A percentile compares a stretch with the other conserved stretches of the same genome.
phyloP scores from a whole-genome alignment of 2,329 filamentous ascomycete species.

The Orbilia quercus region DNA sequence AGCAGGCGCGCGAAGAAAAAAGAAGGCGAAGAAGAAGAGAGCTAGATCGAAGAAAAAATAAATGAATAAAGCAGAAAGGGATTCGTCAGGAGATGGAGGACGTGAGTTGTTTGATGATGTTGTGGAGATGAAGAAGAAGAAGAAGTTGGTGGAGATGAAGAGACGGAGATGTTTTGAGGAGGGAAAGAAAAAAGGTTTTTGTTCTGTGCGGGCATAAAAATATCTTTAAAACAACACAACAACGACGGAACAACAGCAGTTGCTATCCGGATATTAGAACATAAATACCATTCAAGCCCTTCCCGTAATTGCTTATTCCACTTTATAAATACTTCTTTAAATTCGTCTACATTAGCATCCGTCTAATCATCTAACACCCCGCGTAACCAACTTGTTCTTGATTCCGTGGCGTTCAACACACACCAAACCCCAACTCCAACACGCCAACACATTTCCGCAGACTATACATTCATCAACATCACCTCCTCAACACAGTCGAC shows the following conservation, averaged over 20 bases:
- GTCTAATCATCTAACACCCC: no score
- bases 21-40: constrained; percentile 11
- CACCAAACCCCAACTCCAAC: constrained; percentile 49
- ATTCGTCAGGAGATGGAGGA: constrained; percentile 34
- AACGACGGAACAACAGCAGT: no score
- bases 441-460: constrained; percentile 50
- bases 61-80: constrained; percentile 19
- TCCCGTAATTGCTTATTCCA: no score
- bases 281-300: no score
- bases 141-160: not conserved
- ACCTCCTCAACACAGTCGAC: not conserved
- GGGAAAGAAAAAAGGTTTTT: no score
- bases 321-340: no score
- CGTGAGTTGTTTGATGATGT: not conserved
- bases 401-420: not conserved
- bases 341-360: no score
- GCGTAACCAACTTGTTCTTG: no score
- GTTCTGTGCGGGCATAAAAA: no score
- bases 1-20: constrained; percentile 27
- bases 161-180: no score
- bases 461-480: not conserved
- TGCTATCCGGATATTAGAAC: no score
- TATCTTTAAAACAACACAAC: no score
- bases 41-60: not conserved
- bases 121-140: constrained; percentile 1